These are phyloP conservation scores for Phytophthora rubi DNA, from an alignment of 352 stramenopile genomes.

Conservation along the genomic window DNA sequence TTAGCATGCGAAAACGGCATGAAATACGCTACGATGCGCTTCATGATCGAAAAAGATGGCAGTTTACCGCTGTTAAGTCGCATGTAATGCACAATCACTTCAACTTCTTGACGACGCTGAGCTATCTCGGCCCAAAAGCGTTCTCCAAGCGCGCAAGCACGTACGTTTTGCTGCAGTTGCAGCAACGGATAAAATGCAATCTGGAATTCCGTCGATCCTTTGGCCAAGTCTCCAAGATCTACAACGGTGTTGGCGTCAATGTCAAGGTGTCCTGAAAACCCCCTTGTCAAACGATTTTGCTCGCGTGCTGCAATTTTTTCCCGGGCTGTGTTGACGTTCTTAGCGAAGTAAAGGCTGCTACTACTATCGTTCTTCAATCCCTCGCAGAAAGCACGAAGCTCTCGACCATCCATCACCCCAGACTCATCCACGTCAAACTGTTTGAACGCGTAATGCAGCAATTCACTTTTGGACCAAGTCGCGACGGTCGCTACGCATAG, in stretches of 20 bases:
- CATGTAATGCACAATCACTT: slow-evolving; percentile 63
- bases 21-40: slow-evolving; percentile 34
- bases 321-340: slow-evolving; percentile 66
- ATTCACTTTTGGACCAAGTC: slow-evolving; percentile 51
- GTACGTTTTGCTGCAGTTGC: slow-evolving; percentile 72
- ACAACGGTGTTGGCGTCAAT: slow-evolving; percentile 42
- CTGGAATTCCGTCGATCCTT: slow-evolving; percentile 61
- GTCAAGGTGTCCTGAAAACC: not conserved
- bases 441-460: slow-evolving; percentile 69
- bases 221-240: slow-evolving; percentile 61
- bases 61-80: slow-evolving; percentile 51
- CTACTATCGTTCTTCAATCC: slow-evolving; percentile 54
- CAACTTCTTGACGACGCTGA: slow-evolving; percentile 42
- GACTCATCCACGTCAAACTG: slow-evolving; percentile 76
- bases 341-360: slow-evolving; percentile 65
- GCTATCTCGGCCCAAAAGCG: slow-evolving; percentile 30
- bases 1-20: slow-evolving; percentile 40
- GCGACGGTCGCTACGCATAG: slow-evolving; percentile 61
- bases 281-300: not conserved
- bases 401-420: slow-evolving; percentile 63
- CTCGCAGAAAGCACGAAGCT: slow-evolving; percentile 61
- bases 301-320: slow-evolving; percentile 50
- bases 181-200: slow-evolving; percentile 72
- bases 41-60: slow-evolving; percentile 38
- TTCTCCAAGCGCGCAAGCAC: slow-evolving; percentile 26